A percentile compares a stretch with the other conserved stretches of the same genome.
Evolutionary conservation across 768 basidiomycete genomes (phyloP).

Genomic region (Glaciozyma martinii): DNA sequence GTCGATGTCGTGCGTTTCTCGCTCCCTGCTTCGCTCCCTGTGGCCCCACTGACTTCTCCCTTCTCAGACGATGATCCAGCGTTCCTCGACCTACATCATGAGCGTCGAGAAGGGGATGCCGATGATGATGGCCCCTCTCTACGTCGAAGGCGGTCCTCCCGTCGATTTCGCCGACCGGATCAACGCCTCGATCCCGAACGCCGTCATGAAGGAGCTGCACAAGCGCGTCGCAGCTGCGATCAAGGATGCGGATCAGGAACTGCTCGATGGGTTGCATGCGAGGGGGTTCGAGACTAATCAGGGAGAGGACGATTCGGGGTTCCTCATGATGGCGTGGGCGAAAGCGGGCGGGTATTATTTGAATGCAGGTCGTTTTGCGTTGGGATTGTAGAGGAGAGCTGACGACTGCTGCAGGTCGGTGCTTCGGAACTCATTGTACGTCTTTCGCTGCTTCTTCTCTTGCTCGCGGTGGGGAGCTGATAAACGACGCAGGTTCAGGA

Average conservation of each 20-base stretch:
- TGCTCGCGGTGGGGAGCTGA: no score
- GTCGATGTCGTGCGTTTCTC: background rate
- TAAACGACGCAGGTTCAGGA: background rate
- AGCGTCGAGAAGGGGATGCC: constrained; percentile 44
- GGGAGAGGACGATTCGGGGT: background rate
- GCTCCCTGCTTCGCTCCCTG: background rate
- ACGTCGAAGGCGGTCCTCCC: constrained; percentile 41
- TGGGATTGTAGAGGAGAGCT: no score
- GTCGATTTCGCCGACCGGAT: constrained; percentile 47
- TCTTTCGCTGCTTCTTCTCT: no score
- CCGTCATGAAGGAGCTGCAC: background rate
- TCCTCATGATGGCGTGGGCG: background rate
- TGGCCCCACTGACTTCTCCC: background rate
- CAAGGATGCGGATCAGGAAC: background rate
- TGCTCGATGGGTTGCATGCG: background rate
- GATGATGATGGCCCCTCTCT: constrained; percentile 37
- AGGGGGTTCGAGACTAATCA: background rate
- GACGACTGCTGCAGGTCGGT: no score
- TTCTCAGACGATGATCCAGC: constrained; percentile 33
- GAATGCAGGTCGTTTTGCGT: no score
- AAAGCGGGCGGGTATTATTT: background rate
- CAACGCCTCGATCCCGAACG: constrained; percentile 45
- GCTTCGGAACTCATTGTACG: background rate
- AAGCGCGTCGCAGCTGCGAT: background rate
- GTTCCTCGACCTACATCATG: constrained; percentile 36